Conservation (phyloP, 257 asterid genomes). For the Penstemon barbatus region DNA sequence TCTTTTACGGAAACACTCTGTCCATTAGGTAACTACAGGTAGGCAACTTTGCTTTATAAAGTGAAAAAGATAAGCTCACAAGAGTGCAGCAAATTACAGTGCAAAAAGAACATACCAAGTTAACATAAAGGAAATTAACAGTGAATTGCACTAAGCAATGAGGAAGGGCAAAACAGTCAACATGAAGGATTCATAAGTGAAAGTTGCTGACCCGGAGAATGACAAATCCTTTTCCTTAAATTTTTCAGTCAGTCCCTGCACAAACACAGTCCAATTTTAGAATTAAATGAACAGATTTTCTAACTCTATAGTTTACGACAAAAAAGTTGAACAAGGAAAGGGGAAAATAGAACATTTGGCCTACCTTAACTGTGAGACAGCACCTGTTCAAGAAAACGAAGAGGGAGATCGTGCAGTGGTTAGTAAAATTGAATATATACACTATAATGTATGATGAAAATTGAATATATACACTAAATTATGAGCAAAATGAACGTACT, state of each 20-base stretch:
- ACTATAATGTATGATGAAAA: too few species aligned
- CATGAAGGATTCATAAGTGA: constrained; percentile 85
- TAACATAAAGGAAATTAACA: constrained; percentile 4
- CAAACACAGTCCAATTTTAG: constrained; percentile 10
- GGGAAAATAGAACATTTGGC: neutral
- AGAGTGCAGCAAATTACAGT: constrained; percentile 19
- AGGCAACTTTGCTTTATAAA: neutral
- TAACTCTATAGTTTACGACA: neutral
- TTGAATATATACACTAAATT: too few species aligned
- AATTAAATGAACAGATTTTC: neutral
- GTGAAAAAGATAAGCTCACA: constrained; percentile 11
- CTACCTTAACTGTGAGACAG: constrained; percentile 95
- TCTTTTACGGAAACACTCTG: too few species aligned
- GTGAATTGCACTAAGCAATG: constrained; percentile 49
- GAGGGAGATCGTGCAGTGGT: constrained; percentile 6
- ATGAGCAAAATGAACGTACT: constrained; percentile 47
- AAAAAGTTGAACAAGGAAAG: neutral
- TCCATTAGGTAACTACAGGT: neutral
- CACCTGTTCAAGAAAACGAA: constrained; percentile 57
- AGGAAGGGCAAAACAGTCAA: constrained; percentile 81
- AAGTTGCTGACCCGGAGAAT: constrained; percentile 75
- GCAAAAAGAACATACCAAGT: neutral
- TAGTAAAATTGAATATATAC: neutral
- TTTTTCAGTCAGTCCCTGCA: constrained; percentile 93
- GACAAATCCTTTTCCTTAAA: constrained; percentile 89